Base-by-base conservation (phyloP, 495 filamentous ascomycete genomes). In the Aspergillus campestris region DNA sequence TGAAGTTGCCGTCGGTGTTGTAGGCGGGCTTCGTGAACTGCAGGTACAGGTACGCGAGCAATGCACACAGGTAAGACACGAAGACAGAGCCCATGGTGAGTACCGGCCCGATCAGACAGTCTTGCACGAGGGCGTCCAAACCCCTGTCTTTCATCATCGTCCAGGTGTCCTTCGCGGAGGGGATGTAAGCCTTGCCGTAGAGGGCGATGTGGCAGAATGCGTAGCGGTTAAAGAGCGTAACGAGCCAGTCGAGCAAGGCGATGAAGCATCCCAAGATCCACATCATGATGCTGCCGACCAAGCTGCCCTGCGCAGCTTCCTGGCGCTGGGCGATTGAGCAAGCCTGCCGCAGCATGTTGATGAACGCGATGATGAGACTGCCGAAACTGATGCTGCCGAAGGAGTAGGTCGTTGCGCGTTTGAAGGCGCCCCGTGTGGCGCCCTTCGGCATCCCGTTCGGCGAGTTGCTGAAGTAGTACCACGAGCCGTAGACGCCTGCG, bases 121-220 rank as follows among this genome's bases (percentile, higher is more conserved):
- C 89, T 62, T 91, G 90, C 51, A 94, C 74, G 6, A 95, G 74
- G 7, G 86, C 87, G 55, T 95, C 89, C 44, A 97, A 80, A 27
- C 91, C 91, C 31, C 90, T 86, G 58, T 94, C 80, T 54, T 86
- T 89, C 73, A 95, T 87, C 82, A 95, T 87, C 5, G 52, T 79
- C 85, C 86, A 92, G 0, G 87, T 94, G 55, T 88, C 86, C 60
- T 91, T 95, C 3, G 89, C 89, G 3, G 88, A 80, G 5, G 80
- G 74, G 43, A 95, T 75, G 57, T 94, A 96, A 0, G 83, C 63
- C 55, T 92, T 90, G 18, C 90, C 90, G 57, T 95, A 94, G 1
- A 95, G 70, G 0, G 91, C 89, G 56, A 97, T 94, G 61, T 95
- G 83, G 13, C 81, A 87, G 64, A 95, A 95, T 0, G 88, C 89